phyloP scores from a whole-genome alignment of 2,329 filamentous ascomycete genomes.

The Pseudogymnoascus sp. region DNA sequence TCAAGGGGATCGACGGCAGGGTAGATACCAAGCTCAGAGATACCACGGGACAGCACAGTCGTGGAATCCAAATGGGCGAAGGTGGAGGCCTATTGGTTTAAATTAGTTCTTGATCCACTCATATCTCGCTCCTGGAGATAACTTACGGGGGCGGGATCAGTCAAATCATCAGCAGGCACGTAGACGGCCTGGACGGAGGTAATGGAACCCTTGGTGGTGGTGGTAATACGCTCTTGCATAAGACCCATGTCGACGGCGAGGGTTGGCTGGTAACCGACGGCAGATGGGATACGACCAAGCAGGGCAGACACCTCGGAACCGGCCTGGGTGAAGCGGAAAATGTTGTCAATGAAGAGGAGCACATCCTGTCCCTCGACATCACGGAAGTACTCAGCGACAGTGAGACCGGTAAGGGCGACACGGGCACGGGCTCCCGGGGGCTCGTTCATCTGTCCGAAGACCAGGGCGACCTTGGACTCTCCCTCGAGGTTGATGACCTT shows the following conservation, averaged over 20 bases:
- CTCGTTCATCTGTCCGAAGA: slow-evolving; percentile 99
- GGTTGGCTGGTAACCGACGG: slow-evolving; percentile 99
- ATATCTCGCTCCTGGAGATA: no score
- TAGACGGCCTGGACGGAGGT: slow-evolving; percentile 99
- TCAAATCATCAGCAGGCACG: slow-evolving; percentile 99
- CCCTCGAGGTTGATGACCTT: slow-evolving; percentile 98
- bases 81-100: slow-evolving; percentile 60
- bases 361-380: slow-evolving; percentile 78
- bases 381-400: slow-evolving; percentile 76
- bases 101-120: no score
- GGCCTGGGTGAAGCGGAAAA: slow-evolving; percentile 99
- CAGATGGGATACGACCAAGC: slow-evolving; percentile 98
- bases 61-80: slow-evolving; percentile 99
- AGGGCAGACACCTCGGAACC: slow-evolving; percentile 99
- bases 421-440: slow-evolving; percentile 98
- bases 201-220: slow-evolving; percentile 98
- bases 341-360: slow-evolving; percentile 99
- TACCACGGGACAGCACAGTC: slow-evolving; percentile 99
- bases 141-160: slow-evolving; percentile 76
- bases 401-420: slow-evolving; percentile 91
- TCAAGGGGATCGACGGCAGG: slow-evolving; percentile 98
- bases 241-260: slow-evolving; percentile 97
- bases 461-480: slow-evolving; percentile 97
- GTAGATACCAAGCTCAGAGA: slow-evolving; percentile 99
- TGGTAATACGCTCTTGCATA: slow-evolving; percentile 99